Base-by-base conservation (phyloP, 176 grass and related monocot genomes). In the Bothriochloa decipiens region DNA sequence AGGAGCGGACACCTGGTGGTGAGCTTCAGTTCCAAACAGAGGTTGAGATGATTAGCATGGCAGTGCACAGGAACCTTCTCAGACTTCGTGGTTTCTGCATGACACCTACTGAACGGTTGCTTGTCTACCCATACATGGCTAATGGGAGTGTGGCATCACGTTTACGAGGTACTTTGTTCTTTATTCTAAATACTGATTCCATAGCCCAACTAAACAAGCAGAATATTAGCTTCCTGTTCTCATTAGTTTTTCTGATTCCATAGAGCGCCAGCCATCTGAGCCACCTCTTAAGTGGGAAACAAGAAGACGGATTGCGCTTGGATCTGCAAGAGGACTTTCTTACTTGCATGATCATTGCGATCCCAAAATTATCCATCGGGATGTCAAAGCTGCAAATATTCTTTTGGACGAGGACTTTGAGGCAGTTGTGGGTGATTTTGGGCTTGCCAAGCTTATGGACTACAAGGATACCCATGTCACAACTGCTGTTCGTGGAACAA, bases 121-220 rank as follows among this genome's bases (percentile, higher is more conserved):
- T 94, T 37, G 92, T 94, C 43, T 94, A 92, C 89, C 92, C 92
- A 57, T 94, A 92, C 65, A 94, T 94, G 92, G 89, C 84, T 81
- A 94, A 94, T 58, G 89, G 89, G 50, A 94, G 92, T 87, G 84
- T 94, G 53, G 89, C 89, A 65, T 91, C 92, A 82, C 83, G 86
- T 63, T 85, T 94, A 72, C 87, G 89, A 94, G 92, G 92, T 94
- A 94, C 20, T 83, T 55, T 77, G 9, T 76, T 57, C 61, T 65
- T 5, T 55, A 27, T 88, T 74, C 43, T 53, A 60, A 73, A 68
- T 47, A 74, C 65, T 37, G 26, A 9, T 80, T 64, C 27, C 61
- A 32, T 28, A 69, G 35, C 18, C 65, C 84, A 73, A 18, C 70
- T 58, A 71, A 82, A 46, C 12, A 33, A 18, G 32, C 50, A 66